Percentiles rank a stretch among this genome's conserved stretches.
phyloP scores from a whole-genome alignment of 1,284 basidiomycete species.

The Rhodotorula sp. region DNA sequence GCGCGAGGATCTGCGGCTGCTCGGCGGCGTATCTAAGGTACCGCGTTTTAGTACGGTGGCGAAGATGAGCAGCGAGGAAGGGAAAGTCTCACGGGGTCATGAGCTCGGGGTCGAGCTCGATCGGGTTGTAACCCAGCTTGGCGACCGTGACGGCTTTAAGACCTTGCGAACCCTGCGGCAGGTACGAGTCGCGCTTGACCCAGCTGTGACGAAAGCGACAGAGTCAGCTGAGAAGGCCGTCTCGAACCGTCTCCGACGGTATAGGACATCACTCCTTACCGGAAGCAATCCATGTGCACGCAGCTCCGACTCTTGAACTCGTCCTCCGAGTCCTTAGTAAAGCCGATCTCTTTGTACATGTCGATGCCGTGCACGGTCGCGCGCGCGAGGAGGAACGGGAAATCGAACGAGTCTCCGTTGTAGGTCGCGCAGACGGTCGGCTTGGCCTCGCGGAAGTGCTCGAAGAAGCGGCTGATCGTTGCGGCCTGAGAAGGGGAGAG shows the following conservation, averaged over 20 bases:
- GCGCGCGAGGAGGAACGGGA: constrained; percentile 91
- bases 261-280: constrained; percentile 49
- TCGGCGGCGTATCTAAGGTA: constrained; percentile 82
- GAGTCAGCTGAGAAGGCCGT: too few species aligned
- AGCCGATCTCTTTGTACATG: constrained; percentile 94
- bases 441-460: constrained; percentile 85
- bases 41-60: background rate
- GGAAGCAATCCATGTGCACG: constrained; percentile 98
- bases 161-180: constrained; percentile 97
- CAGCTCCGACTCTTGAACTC: constrained; percentile 94
- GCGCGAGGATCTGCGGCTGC: constrained; percentile 89
- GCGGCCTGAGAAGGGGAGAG: constrained; percentile 4
- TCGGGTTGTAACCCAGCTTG: constrained; percentile 95
- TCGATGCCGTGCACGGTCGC: constrained; percentile 87
- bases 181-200: constrained; percentile 99
- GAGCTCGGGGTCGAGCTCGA: constrained; percentile 95
- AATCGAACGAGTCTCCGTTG: constrained; percentile 99
- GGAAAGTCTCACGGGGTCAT: constrained; percentile 84
- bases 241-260: constrained; percentile 32
- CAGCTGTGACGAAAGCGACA: constrained; percentile 53
- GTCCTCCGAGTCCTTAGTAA: constrained; percentile 84
- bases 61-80: background rate
- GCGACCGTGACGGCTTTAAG: constrained; percentile 96
- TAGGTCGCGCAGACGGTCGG: constrained; percentile 98
- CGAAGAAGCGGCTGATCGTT: constrained; percentile 78